Evolutionary conservation across 1,284 basidiomycete genomes (phyloP).

Genomic region (Amylostereum chailletii): DNA sequence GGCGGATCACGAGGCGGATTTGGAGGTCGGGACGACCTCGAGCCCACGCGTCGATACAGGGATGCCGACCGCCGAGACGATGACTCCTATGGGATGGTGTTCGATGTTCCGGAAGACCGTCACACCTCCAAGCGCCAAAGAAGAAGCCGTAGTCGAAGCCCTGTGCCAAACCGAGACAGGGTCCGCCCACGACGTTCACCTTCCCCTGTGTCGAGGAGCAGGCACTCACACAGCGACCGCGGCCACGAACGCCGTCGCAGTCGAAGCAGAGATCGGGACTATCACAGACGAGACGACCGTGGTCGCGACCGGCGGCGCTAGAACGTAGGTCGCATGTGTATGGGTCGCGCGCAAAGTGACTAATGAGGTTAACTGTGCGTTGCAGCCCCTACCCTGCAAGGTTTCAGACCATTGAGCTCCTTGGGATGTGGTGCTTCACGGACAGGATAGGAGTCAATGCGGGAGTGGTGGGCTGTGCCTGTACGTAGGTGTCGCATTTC

Average conservation of each 20-base stretch:
- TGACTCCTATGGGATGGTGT: slow-evolving; percentile 62
- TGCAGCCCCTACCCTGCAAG: no score
- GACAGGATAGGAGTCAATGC: no score
- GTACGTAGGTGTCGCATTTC: no score
- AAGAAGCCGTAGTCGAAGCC: slow-evolving; percentile 12
- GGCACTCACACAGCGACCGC: neutral
- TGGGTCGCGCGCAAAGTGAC: no score
- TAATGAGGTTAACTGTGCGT: no score
- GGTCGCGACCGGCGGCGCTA: slow-evolving; percentile 17
- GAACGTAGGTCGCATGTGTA: neutral
- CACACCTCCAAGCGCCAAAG: slow-evolving; percentile 13
- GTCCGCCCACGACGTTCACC: slow-evolving; percentile 6
- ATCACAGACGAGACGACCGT: slow-evolving; percentile 15
- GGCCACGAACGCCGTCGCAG: slow-evolving; percentile 6
- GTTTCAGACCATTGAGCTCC: no score
- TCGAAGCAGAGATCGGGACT: slow-evolving; percentile 14
- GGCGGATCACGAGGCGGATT: slow-evolving; percentile 32
- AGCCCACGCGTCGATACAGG: slow-evolving; percentile 59
- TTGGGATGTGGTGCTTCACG: no score
- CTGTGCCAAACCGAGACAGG: slow-evolving; percentile 10
- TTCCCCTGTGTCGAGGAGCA: neutral
- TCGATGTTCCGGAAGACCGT: slow-evolving; percentile 42
- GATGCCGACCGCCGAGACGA: slow-evolving; percentile 27
- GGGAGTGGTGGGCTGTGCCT: no score
- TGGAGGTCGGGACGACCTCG: slow-evolving; percentile 65